Evolutionary conservation across 2,329 filamentous ascomycete species (phyloP).

Genomic region (Fusarium sarcochroum): DNA sequence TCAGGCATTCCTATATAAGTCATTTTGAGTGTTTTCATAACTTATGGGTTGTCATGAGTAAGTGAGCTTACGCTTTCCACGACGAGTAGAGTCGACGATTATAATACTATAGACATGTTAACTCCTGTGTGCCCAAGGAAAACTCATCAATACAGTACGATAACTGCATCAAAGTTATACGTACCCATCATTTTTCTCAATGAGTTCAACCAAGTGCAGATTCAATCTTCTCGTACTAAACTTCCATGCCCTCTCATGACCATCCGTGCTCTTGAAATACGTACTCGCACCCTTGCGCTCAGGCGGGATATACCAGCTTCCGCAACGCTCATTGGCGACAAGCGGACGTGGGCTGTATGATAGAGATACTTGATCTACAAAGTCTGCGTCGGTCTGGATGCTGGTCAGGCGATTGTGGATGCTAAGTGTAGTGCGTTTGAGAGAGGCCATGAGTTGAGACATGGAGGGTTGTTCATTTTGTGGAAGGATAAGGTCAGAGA

Average conservation of each 20-base stretch:
- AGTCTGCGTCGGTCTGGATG: slow-evolving; percentile 81
- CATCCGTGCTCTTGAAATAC: slow-evolving; percentile 99
- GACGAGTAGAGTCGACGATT: slow-evolving; percentile 91
- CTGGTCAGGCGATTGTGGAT: slow-evolving; percentile 86
- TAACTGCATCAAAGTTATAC: slow-evolving; percentile 33
- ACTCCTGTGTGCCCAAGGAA: background rate
- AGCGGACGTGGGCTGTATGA: slow-evolving; percentile 73
- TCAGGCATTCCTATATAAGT: slow-evolving; percentile 82
- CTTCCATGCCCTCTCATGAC: slow-evolving; percentile 90
- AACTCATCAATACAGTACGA: background rate
- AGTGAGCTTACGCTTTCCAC: slow-evolving; percentile 79
- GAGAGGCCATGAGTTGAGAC: slow-evolving; percentile 76
- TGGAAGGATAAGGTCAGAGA: slow-evolving; percentile 65
- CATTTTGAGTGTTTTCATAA: background rate
- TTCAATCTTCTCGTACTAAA: slow-evolving; percentile 91
- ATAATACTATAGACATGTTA: slow-evolving; percentile 68
- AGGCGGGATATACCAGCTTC: slow-evolving; percentile 91
- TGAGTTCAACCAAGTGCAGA: slow-evolving; percentile 79
- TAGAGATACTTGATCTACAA: slow-evolving; percentile 74
- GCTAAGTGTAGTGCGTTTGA: slow-evolving; percentile 83
- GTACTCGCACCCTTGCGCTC: slow-evolving; percentile 77
- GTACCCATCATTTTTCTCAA: slow-evolving; percentile 77
- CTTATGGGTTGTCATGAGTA: background rate
- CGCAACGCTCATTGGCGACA: slow-evolving; percentile 94
- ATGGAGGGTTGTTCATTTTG: slow-evolving; percentile 76